Conservation (phyloP, 2,329 filamentous ascomycete species). For the Botryotinia convoluta region DNA sequence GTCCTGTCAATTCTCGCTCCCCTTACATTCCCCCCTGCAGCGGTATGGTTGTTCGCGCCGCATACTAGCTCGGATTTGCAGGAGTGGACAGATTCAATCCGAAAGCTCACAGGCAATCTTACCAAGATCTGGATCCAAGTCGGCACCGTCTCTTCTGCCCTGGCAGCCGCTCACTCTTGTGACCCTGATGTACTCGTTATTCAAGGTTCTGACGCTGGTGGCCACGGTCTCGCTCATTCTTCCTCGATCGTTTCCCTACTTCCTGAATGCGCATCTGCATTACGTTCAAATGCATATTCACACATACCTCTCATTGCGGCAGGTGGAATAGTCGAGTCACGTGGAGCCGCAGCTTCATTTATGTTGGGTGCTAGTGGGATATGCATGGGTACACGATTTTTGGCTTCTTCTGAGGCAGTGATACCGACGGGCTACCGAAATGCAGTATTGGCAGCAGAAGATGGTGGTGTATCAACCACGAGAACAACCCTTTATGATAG, state of each 20-base stretch:
- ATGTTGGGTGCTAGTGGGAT: conserved; percentile 43
- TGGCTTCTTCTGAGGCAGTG: conserved; percentile 47
- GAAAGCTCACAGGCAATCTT: conserved; percentile 26
- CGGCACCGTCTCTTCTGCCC: conserved; percentile 35
- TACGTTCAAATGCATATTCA: conserved; percentile 29
- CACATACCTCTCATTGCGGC: conserved; percentile 38
- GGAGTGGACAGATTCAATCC: conserved; percentile 36
- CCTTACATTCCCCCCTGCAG: conserved; percentile 36
- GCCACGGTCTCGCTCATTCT: conserved; percentile 38
- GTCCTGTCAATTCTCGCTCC: conserved; percentile 37
- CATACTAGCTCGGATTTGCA: conserved; percentile 29
- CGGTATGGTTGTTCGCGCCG: conserved; percentile 50
- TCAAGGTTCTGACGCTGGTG: conserved; percentile 41
- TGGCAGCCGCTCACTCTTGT: conserved; percentile 29
- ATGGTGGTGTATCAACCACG: conserved; percentile 52
- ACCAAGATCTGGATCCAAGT: conserved; percentile 41
- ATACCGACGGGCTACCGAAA: conserved; percentile 47
- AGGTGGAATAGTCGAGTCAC: conserved; percentile 41
- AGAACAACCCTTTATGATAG: conserved; percentile 51
- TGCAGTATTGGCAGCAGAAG: conserved; percentile 45
- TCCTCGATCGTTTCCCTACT: conserved; percentile 39
- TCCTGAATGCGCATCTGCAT: conserved; percentile 38
- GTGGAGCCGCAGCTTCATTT: conserved; percentile 40
- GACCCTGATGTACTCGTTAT: conserved; percentile 40
- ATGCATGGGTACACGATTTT: conserved; percentile 50